These are phyloP conservation scores for Boletus subluridellus DNA, from an alignment of 1,284 basidiomycete genomes.

Conservation along the genomic window DNA sequence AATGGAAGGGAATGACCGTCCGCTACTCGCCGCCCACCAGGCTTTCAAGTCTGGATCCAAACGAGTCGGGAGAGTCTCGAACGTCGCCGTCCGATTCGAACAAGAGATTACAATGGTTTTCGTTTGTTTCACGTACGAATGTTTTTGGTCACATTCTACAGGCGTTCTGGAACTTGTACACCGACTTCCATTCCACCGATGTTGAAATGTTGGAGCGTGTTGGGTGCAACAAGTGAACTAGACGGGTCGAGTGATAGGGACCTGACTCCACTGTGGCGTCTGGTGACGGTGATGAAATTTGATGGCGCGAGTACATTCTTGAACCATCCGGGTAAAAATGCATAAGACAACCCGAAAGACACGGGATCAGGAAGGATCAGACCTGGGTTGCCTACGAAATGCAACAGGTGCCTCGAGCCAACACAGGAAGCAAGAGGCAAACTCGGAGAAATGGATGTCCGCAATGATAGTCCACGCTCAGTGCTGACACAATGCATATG, in stretches of 20 bases:
- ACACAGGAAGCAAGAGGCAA: not conserved
- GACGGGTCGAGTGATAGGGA: not conserved
- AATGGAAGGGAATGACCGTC: not conserved
- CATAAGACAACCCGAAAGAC: not conserved
- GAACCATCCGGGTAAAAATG: not conserved
- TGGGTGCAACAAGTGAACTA: not conserved
- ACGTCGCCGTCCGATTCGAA: not conserved
- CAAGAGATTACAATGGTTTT: not conserved
- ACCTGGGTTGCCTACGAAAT: not conserved
- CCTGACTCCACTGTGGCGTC: not conserved
- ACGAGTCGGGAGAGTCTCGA: not conserved
- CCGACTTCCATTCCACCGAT: constrained; percentile 10
- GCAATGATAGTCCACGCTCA: not conserved
- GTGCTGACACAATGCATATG: not conserved
- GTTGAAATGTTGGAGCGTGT: not conserved
- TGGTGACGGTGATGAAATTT: not conserved
- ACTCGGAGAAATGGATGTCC: not conserved
- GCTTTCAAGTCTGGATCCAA: not conserved
- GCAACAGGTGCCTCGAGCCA: not conserved
- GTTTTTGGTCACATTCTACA: not conserved
- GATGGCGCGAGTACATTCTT: not conserved
- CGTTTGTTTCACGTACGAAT: not conserved
- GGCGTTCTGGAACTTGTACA: not conserved
- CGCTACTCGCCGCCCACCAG: not conserved
- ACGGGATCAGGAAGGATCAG: not conserved